Evolutionary conservation across 495 filamentous ascomycete genomes (phyloP).

Genomic region (Jackrogersella minutella): DNA sequence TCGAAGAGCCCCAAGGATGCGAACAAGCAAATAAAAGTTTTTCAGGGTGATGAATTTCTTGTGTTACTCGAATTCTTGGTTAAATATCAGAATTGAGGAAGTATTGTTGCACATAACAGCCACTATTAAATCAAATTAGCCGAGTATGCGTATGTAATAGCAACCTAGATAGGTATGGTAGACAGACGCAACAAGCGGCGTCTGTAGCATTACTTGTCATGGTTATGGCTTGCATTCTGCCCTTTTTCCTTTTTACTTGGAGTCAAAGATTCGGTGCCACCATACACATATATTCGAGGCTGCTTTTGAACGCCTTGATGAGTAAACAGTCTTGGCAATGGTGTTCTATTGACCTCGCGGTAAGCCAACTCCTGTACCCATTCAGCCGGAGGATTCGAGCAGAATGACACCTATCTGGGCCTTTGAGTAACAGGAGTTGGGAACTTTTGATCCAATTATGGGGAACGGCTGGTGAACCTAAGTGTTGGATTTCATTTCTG

Average conservation of each 20-base stretch:
- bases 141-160: no score
- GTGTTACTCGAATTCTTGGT: not conserved
- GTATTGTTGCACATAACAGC: not conserved
- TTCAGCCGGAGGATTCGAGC: not conserved
- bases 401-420: not conserved
- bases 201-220: constrained; percentile 6
- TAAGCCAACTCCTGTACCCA: not conserved
- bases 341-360: not conserved
- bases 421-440: not conserved
- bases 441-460: not conserved
- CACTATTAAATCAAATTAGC: not conserved
- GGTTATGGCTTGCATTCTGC: not conserved
- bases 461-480: not conserved
- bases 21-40: not conserved
- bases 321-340: not conserved
- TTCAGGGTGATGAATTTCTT: not conserved
- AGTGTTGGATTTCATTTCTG: not conserved
- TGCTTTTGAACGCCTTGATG: not conserved
- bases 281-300: no score
- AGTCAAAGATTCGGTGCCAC: not conserved
- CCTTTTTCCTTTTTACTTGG: not conserved
- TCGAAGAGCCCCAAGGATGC: not conserved
- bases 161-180: no score
- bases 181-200: not conserved
- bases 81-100: not conserved